Percentiles rank a stretch among this genome's conserved stretches.
Conservation (phyloP, 2,329 filamentous ascomycete genomes). For the Scedosporium minutisporum region DNA sequence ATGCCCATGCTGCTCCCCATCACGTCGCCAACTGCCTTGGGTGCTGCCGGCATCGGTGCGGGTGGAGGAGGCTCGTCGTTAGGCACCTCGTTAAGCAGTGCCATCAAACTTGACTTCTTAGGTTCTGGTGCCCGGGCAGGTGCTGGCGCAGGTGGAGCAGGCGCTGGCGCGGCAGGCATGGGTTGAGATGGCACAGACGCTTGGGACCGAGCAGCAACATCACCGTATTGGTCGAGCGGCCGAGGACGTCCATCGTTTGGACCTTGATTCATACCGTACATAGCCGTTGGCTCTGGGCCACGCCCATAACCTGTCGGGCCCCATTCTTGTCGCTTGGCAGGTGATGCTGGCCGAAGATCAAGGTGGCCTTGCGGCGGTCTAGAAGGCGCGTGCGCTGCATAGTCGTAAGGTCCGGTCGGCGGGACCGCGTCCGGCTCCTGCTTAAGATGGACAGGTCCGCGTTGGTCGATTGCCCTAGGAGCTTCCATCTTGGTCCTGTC, state of each 20-base stretch:
- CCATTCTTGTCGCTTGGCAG: background rate
- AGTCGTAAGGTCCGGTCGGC: background rate
- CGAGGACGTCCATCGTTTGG: background rate
- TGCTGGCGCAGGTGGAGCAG: conserved; percentile 22
- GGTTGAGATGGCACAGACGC: conserved; percentile 8
- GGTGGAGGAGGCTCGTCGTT: conserved; percentile 31
- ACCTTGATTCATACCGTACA: background rate
- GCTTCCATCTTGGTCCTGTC: background rate
- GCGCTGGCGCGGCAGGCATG: conserved; percentile 19
- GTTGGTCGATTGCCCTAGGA: conserved; percentile 1
- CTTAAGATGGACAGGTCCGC: conserved; percentile 1
- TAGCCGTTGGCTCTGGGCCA: background rate
- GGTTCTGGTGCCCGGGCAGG: conserved; percentile 34
- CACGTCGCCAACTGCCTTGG: conserved; percentile 42
- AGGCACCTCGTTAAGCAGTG: conserved; percentile 43
- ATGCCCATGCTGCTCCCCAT: conserved; percentile 27
- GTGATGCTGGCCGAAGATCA: background rate
- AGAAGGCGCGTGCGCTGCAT: background rate
- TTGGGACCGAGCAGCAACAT: background rate
- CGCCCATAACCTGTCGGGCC: background rate
- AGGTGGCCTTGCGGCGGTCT: background rate
- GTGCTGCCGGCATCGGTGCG: conserved; percentile 27
- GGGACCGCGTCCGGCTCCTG: background rate
- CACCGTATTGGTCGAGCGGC: background rate
- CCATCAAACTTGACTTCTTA: conserved; percentile 57